Percentiles rank a stretch among this genome's conserved stretches.
These are phyloP conservation scores for Mortierella sp. DNA, from an alignment of 371 early-diverging fungal genomes.

Conservation along the genomic window DNA sequence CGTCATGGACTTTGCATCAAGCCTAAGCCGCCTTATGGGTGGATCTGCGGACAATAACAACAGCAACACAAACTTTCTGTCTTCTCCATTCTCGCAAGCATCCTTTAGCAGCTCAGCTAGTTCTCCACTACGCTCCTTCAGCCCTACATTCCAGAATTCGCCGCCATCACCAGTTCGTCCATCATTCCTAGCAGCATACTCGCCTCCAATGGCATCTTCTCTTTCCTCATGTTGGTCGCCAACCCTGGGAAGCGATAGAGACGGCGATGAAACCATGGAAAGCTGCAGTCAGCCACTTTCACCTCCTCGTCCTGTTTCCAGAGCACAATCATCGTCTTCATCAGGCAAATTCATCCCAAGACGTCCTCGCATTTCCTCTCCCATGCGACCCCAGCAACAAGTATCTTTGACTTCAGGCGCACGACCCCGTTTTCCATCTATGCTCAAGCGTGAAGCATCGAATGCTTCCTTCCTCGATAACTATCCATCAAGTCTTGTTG, in stretches of 20 bases:
- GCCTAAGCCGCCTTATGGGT: conserved; percentile 34
- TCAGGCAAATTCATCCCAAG: conserved; percentile 19
- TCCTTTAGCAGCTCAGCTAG: conserved; percentile 11
- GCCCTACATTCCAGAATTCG: conserved; percentile 22
- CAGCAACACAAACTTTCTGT: background rate
- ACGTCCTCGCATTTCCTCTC: conserved; percentile 37
- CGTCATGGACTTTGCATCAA: conserved; percentile 37
- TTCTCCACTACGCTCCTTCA: conserved; percentile 15
- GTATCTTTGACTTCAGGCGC: background rate
- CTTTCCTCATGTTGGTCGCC: conserved; percentile 42
- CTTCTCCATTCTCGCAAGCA: conserved; percentile 1
- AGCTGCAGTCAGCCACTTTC: background rate
- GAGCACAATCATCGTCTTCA: background rate
- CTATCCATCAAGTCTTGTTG: conserved; percentile 25
- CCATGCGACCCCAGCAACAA: background rate
- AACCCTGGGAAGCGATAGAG: conserved; percentile 15
- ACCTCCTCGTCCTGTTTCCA: background rate
- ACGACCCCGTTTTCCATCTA: conserved; percentile 29
- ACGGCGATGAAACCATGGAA: conserved; percentile 13
- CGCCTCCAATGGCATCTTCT: conserved; percentile 37
- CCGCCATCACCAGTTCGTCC: conserved; percentile 41
- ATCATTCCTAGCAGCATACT: conserved; percentile 31
- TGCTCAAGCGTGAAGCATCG: conserved; percentile 42
- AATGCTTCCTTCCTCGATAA: conserved; percentile 38
- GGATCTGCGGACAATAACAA: conserved; percentile 4